These are phyloP conservation scores for Lenwebbia sp. DNA, from an alignment of 345 rosid genomes.

Conservation along the genomic window DNA sequence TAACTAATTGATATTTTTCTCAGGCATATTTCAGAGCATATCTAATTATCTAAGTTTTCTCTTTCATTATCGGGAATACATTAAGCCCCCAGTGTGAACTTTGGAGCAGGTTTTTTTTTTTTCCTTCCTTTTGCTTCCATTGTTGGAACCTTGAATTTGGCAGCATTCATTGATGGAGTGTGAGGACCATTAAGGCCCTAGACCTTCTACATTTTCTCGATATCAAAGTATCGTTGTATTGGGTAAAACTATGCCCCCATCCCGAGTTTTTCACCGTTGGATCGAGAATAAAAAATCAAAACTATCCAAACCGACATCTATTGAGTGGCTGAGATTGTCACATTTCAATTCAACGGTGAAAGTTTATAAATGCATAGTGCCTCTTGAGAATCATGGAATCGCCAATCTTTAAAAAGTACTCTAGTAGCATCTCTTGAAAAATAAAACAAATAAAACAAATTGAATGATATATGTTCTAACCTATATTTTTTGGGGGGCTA, in stretches of 20 bases:
- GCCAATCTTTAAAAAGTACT: too few relatives aligned
- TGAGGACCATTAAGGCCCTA: not conserved
- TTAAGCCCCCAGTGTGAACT: not conserved
- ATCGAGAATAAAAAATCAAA: not conserved
- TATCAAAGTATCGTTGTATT: not conserved
- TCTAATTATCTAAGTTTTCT: not conserved
- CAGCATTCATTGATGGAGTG: not conserved
- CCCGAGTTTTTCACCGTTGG: not conserved
- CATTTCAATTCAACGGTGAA: not conserved
- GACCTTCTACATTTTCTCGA: not conserved
- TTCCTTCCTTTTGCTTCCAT: not conserved
- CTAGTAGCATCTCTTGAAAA: too few relatives aligned
- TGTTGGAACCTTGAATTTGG: not conserved
- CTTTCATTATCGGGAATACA: not conserved
- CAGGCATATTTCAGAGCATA: not conserved
- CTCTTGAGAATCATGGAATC: too few relatives aligned
- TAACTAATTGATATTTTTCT: not conserved
- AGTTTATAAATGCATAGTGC: not conserved
- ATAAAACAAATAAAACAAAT: too few relatives aligned
- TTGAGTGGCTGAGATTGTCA: not conserved
- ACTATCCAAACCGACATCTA: not conserved
- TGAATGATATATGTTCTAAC: too few relatives aligned
- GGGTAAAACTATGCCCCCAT: not conserved
- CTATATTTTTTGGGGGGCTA: too few relatives aligned
- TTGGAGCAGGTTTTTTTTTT: not conserved